A percentile compares a stretch with the other conserved stretches of the same genome.
These are phyloP conservation scores for Boletellus ananiceps DNA, from an alignment of 768 basidiomycete species.

Conservation along the genomic window DNA sequence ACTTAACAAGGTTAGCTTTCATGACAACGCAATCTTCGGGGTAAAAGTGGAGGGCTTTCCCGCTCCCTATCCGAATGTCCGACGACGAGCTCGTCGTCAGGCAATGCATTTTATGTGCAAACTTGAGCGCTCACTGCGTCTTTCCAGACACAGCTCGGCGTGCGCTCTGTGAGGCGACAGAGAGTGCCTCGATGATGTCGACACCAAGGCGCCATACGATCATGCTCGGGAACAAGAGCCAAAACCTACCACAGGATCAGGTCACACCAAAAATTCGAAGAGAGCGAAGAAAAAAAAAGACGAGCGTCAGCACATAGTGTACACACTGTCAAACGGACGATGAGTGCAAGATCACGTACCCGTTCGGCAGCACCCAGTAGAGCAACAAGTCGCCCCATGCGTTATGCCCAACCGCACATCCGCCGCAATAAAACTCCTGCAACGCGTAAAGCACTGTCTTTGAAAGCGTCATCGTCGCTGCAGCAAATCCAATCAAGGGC, in stretches of 20 bases:
- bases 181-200: constrained; percentile 51
- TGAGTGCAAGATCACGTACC: constrained; percentile 41
- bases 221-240: constrained; percentile 68
- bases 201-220: constrained; percentile 57
- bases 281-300: neutral
- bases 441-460: constrained; percentile 83
- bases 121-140: constrained; percentile 11
- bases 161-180: constrained; percentile 21
- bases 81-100: too few species aligned
- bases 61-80: too few species aligned
- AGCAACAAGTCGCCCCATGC: constrained; percentile 42
- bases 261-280: neutral
- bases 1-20: too few species aligned
- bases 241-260: constrained; percentile 45
- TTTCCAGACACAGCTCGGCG: constrained; percentile 33
- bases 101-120: too few species aligned
- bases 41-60: too few species aligned
- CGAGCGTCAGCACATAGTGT: constrained; percentile 3
- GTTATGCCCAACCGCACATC: constrained; percentile 77
- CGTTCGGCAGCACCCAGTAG: constrained; percentile 76
- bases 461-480: constrained; percentile 72
- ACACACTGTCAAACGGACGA: neutral
- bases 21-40: too few species aligned
- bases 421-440: constrained; percentile 76
- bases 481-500: constrained; percentile 67